Base-by-base conservation (phyloP, 2,329 filamentous ascomycete genomes). In the Aspergillus phoenicis region DNA sequence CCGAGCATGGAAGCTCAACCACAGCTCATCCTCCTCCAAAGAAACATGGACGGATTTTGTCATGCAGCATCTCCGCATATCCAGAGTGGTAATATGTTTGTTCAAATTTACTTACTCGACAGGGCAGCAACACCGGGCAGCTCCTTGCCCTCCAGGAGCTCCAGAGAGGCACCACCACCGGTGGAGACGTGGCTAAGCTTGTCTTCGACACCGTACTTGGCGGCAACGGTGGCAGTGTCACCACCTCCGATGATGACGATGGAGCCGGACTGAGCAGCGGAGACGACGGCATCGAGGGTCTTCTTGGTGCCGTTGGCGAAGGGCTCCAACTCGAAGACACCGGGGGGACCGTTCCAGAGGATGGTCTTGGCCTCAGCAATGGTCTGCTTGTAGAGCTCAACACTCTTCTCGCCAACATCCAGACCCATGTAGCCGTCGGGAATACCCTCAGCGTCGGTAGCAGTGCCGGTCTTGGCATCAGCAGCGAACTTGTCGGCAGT, bases 131-230 rank as follows among this genome's bases (percentile, higher is more conserved):
- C 93, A 84, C 95, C 95, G 60, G 95, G 95, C 74, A 99, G 85
- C 67, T 92, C 94, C 87, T 99, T 99, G 81, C 95, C 95, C 87
- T 99, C 95, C 65, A 99, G 88, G 73, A 99, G 84, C 85, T 99
- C 95, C 75, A 99, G 84, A 71, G 90, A 94, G 68, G 95, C 95
- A 82, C 95, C 95, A 75, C 95, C 95, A 70, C 95, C 95, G 33
- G 95, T 99, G 54, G 93, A 97, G 66, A 99, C 95, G 83, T 99
- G 95, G 84, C 93, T 97, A 75, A 98, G 86, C 88, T 98, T 96
- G 81, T 91, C 88, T 85, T 99, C 95, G 65, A 91, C 94, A 58
- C 89, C 89, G 79, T 97, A 99, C 85, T 99, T 97, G 78, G 93
- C 94, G 58, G 95, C 95, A 52, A 98, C 95, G 62, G 95, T 99